phyloP scores from a whole-genome alignment of 805 yeast species.

The Kazachstania africana region DNA sequence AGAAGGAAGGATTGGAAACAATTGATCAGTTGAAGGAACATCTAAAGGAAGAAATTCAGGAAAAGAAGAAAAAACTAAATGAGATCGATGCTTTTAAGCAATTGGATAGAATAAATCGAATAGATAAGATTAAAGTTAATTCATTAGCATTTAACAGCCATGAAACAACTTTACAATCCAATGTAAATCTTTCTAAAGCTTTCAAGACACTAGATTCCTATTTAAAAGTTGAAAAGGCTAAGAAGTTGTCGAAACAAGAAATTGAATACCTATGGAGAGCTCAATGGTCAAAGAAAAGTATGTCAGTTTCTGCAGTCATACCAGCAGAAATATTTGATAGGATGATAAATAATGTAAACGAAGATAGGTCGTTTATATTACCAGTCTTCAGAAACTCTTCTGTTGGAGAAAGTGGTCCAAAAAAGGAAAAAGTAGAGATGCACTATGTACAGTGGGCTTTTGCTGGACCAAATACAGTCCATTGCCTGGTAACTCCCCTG shows the following conservation, averaged over 20 bases:
- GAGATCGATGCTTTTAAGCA: constrained; percentile 61
- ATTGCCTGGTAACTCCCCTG: constrained; percentile 81
- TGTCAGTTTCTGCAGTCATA: constrained; percentile 55
- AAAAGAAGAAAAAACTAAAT: constrained; percentile 42
- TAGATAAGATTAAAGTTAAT: too few relatives aligned
- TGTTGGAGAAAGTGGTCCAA: constrained; percentile 30
- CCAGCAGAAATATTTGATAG: constrained; percentile 46
- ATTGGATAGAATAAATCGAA: constrained; percentile 40
- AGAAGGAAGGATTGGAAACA: constrained; percentile 20
- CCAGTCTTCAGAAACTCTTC: constrained; percentile 64
- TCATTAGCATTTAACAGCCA: too few relatives aligned
- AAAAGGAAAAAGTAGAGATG: constrained; percentile 50
- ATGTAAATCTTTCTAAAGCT: too few relatives aligned
- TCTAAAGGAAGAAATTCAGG: constrained; percentile 48
- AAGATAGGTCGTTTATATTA: constrained; percentile 73
- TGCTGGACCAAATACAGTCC: constrained; percentile 72
- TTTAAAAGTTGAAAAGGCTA: constrained; percentile 56
- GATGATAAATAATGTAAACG: constrained; percentile 53
- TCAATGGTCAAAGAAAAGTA: constrained; percentile 52
- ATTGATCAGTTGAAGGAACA: constrained; percentile 52
- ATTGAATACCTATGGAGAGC: constrained; percentile 83
- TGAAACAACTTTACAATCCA: too few relatives aligned
- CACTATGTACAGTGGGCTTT: constrained; percentile 92
- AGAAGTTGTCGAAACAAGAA: constrained; percentile 44
- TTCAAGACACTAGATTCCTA: constrained; percentile 64